Percentiles rank a stretch among this genome's conserved stretches.
Conservation (phyloP, 768 basidiomycete genomes). For the Auricularia sp. region DNA sequence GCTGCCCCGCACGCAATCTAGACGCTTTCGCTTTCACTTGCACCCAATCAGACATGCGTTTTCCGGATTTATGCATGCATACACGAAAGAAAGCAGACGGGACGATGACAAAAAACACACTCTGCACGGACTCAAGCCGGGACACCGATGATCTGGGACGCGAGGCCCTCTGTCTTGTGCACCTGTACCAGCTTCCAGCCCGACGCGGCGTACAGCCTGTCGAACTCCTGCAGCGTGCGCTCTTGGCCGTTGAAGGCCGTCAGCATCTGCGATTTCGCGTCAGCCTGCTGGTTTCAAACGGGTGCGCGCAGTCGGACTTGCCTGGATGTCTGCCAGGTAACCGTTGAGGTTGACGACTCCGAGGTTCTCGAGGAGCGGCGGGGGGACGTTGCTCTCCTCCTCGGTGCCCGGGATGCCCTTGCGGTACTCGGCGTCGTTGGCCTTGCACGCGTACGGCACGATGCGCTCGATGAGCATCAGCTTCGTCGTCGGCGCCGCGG, state of each 20-base stretch:
- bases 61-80: neutral
- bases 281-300: neutral
- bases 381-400: slow-evolving; percentile 9
- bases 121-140: neutral
- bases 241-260: slow-evolving; percentile 21
- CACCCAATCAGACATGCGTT: no score
- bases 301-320: neutral
- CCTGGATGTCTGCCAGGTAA: slow-evolving; percentile 14
- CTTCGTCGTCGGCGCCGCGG: slow-evolving; percentile 16
- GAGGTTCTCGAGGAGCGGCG: slow-evolving; percentile 17
- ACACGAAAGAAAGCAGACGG: neutral
- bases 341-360: slow-evolving; percentile 14
- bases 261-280: slow-evolving; percentile 19
- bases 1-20: no score
- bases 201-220: slow-evolving; percentile 11
- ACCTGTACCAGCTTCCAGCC: slow-evolving; percentile 22
- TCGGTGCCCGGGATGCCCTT: slow-evolving; percentile 5
- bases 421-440: slow-evolving; percentile 6
- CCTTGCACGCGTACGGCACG: slow-evolving; percentile 15
- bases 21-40: no score
- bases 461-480: slow-evolving; percentile 19
- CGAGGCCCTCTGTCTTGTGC: slow-evolving; percentile 3
- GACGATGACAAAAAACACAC: neutral
- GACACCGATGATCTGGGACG: neutral
- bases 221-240: slow-evolving; percentile 17